Evolutionary conservation across 2,329 filamentous ascomycete genomes (phyloP).

Genomic region (Magnaporthiopsis rhizophila): DNA sequence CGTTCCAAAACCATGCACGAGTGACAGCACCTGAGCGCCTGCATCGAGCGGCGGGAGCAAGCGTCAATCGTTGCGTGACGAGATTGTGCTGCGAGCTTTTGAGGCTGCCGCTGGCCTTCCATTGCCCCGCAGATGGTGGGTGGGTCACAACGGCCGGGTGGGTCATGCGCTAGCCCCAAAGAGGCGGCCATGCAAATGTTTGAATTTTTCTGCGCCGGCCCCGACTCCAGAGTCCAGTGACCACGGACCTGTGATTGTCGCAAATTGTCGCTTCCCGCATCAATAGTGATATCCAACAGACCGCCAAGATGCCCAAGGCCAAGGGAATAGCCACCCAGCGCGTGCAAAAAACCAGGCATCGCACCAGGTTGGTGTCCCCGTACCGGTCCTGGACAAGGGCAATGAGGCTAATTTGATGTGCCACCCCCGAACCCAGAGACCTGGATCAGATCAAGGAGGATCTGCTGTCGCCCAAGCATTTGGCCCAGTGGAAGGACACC

Average conservation of each 20-base stretch:
- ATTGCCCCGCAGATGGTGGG: not conserved
- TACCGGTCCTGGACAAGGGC: no score
- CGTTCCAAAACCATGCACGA: not conserved
- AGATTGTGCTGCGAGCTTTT: not conserved
- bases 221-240: not conserved
- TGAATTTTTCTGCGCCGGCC: not conserved
- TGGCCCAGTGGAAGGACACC: slow-evolving; percentile 67
- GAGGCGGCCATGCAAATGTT: not conserved
- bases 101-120: not conserved
- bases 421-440: slow-evolving; percentile 52
- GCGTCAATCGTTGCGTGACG: not conserved
- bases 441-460: slow-evolving; percentile 89
- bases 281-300: not conserved
- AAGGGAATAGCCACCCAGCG: not conserved
- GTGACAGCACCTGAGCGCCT: not conserved
- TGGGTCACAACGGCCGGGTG: not conserved
- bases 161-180: not conserved
- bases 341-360: not conserved
- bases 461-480: slow-evolving; percentile 68
- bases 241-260: not conserved
- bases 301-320: not conserved
- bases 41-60: not conserved
- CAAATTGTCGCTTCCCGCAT: not conserved
- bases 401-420: slow-evolving; percentile 7
- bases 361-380: not conserved